Base-by-base conservation (phyloP, 805 yeast species). In the Lachancea kluyveri region DNA sequence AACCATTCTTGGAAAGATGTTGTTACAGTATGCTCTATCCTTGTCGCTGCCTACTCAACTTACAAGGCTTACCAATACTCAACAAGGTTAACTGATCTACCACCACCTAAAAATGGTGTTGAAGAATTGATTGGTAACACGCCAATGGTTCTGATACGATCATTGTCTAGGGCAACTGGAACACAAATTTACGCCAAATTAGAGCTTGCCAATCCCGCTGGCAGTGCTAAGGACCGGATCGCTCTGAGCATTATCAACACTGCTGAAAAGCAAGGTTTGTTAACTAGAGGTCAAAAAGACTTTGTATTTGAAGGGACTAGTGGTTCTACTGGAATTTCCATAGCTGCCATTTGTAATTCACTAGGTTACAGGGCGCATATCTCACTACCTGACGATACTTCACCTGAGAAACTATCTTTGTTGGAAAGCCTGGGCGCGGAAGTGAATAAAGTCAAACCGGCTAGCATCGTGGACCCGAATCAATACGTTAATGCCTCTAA, bases 291-390 rank as follows among this genome's bases (percentile, higher is more conserved):
- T 1, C 92, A 85, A 48, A 65, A 77, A 9, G 60, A 54, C 20
- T 48, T 57, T 49, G 80, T 90, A 1, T 87, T 78, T 55, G 98
- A 90, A 61, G 98, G 98, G 6, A 92, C 98, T 0, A 79, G 92
- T 8, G 98, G 98, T 0, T 87, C 96, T 0, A 90, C 98, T 0
- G 98, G 98, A 3, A 92, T 92, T 8, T 84, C 95, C 1, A 71
- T 90, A 46, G 95, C 96, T 0, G 74, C 87, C 58, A 67, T 92
- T n/a, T 84, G 94, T 41, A 76, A 86, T 44, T 81, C 95, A 0
- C 55, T 83, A 31, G 98, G 98, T 0, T 88, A 88, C 54, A 74
- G 72, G 13, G 83, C 95, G 0, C 96, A 87, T 48, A 92, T 90
- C n/a, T 88, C 94, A 30, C 64, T 92, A 6, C 97, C 97, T 0